These are phyloP conservation scores for Starmera quercuum DNA, from an alignment of 805 yeast genomes.

Conservation along the genomic window DNA sequence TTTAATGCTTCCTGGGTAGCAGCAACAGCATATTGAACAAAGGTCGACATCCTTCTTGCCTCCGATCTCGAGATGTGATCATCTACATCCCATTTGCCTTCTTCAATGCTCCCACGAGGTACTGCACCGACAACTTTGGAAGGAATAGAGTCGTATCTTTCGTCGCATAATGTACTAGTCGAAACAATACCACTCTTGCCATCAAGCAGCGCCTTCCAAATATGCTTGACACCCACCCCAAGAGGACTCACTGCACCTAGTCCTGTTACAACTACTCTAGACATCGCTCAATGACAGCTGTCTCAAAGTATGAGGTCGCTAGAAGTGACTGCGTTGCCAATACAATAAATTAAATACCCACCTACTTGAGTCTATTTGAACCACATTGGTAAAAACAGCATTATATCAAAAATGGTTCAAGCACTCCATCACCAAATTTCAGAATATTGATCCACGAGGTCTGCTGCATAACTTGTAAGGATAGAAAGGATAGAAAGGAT, in stretches of 20 bases:
- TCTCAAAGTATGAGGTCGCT: no score
- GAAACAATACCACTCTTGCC: conserved; percentile 54
- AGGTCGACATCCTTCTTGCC: conserved; percentile 54
- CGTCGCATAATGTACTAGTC: conserved; percentile 28
- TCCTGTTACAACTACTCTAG: conserved; percentile 86
- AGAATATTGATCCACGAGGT: no score
- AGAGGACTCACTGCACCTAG: conserved; percentile 81
- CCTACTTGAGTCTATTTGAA: no score
- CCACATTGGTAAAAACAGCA: no score
- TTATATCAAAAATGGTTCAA: no score
- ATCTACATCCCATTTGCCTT: conserved; percentile 42
- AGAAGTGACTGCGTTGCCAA: no score
- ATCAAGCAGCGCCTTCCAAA: conserved; percentile 48
- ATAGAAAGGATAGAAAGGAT: not conserved
- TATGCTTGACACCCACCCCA: conserved; percentile 54
- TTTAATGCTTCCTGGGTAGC: conserved; percentile 72
- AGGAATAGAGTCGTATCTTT: conserved; percentile 43
- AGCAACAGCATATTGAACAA: conserved; percentile 71
- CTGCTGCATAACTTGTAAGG: no score
- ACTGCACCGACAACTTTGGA: conserved; percentile 70
- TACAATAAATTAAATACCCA: no score
- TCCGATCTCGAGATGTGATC: conserved; percentile 38
- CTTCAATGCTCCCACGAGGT: conserved; percentile 38
- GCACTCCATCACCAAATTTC: no score
- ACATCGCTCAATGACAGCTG: no score